Evolutionary conservation across 2,329 filamentous ascomycete species (phyloP).

Genomic region (Cercospora citrullina): DNA sequence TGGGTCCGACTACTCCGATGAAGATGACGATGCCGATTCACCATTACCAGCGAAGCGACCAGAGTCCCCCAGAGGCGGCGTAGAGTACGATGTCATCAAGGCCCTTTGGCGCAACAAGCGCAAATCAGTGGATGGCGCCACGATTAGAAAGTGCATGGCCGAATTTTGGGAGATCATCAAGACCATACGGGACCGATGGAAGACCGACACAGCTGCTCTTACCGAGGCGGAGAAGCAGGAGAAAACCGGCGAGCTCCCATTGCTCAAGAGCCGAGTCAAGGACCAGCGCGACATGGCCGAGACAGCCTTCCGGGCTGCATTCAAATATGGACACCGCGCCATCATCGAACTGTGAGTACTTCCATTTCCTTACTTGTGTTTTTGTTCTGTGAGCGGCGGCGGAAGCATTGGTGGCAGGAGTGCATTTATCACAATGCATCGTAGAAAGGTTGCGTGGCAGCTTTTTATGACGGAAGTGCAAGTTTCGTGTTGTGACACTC

Average conservation of each 20-base stretch:
- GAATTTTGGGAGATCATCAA: slow-evolving; percentile 62
- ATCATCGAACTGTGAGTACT: slow-evolving; percentile 47
- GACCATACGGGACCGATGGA: slow-evolving; percentile 62
- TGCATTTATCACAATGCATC: neutral
- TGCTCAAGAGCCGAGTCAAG: slow-evolving; percentile 58
- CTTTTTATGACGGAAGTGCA: neutral
- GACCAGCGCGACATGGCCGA: slow-evolving; percentile 60
- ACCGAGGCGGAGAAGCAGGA: slow-evolving; percentile 60
- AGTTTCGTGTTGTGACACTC: neutral
- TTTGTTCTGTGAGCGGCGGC: slow-evolving; percentile 7
- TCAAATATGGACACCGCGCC: slow-evolving; percentile 50
- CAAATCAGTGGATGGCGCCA: slow-evolving; percentile 50
- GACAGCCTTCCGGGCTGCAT: slow-evolving; percentile 48
- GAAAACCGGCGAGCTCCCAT: slow-evolving; percentile 53
- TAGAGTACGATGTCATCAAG: slow-evolving; percentile 61
- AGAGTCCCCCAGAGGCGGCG: slow-evolving; percentile 52
- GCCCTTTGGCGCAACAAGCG: slow-evolving; percentile 61
- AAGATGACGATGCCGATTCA: slow-evolving; percentile 55
- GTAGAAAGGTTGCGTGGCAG: neutral
- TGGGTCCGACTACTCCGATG: slow-evolving; percentile 55
- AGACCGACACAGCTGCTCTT: slow-evolving; percentile 56
- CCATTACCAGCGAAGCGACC: slow-evolving; percentile 57
- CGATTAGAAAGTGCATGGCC: slow-evolving; percentile 56
- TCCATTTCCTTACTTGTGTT: slow-evolving; percentile 10
- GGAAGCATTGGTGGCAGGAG: neutral